phyloP scores from a whole-genome alignment of 257 asterid species.

The Buddleja alternifolia region DNA sequence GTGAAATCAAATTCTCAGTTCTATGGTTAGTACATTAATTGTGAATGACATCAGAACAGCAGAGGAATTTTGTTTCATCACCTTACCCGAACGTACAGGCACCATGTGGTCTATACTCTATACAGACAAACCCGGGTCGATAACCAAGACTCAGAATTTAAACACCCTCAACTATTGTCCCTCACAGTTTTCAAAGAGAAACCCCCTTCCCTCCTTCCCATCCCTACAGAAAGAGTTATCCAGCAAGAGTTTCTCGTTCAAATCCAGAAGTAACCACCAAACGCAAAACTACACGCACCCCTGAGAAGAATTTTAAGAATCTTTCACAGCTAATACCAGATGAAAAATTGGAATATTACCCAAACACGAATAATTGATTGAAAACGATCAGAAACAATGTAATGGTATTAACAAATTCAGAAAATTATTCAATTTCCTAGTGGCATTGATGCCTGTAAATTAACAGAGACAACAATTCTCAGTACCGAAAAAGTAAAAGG shows the following conservation, averaged over 20 bases:
- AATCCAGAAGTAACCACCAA: neutral
- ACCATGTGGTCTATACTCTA: neutral
- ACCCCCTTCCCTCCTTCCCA: conserved; percentile 1
- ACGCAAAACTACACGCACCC: neutral
- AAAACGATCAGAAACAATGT: neutral
- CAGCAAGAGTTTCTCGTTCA: neutral
- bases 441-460: neutral
- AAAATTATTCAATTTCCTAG: conserved; percentile 3
- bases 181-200: neutral
- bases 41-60: neutral
- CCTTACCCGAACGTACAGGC: neutral
- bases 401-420: conserved; percentile 9
- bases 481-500: neutral
- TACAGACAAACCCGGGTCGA: neutral
- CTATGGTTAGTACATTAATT: neutral
- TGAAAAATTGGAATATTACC: neutral
- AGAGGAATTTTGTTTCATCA: neutral
- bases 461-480: neutral
- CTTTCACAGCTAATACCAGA: neutral
- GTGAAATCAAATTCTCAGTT: neutral
- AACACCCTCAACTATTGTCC: neutral
- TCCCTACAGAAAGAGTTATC: neutral
- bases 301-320: neutral
- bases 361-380: neutral
- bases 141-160: neutral